Conservation (phyloP, 2,329 filamentous ascomycete species). For the Triangularia setosa region DNA sequence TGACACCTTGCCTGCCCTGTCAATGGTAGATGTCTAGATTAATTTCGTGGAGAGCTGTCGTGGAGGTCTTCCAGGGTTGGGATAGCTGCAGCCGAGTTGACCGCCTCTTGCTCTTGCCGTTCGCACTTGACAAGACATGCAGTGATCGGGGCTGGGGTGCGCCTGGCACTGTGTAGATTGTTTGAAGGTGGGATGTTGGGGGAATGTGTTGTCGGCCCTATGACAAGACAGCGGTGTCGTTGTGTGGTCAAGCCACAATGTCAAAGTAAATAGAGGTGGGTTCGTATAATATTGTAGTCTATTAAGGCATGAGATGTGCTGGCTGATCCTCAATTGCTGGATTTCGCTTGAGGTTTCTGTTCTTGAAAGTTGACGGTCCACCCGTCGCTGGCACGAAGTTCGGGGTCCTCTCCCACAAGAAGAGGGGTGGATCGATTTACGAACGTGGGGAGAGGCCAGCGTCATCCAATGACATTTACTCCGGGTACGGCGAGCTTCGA, state of each 20-base stretch:
- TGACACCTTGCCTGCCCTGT: neutral
- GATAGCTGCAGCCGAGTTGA: neutral
- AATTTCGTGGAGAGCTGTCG: neutral
- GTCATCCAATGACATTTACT: conserved; percentile 16
- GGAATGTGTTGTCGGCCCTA: neutral
- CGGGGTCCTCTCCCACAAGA: neutral
- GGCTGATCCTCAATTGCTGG: neutral
- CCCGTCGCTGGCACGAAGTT: neutral
- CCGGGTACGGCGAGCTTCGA: conserved; percentile 18
- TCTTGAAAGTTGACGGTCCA: neutral
- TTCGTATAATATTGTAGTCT: neutral
- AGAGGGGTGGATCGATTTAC: neutral
- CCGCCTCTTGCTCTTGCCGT: neutral
- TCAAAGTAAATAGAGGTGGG: neutral
- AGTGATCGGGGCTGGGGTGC: neutral
- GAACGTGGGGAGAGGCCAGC: conserved; percentile 1
- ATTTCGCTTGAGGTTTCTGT: neutral
- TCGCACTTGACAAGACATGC: neutral
- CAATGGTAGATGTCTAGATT: neutral
- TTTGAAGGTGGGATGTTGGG: neutral
- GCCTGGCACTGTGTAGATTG: neutral
- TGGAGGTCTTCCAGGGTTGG: neutral
- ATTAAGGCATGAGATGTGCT: neutral
- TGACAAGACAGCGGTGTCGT: neutral
- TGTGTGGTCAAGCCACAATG: neutral